Evolutionary conservation across 768 basidiomycete species (phyloP), one percentile per base, ranked within the genome.

Genomic region (Dioszegia hungarica): DNA sequence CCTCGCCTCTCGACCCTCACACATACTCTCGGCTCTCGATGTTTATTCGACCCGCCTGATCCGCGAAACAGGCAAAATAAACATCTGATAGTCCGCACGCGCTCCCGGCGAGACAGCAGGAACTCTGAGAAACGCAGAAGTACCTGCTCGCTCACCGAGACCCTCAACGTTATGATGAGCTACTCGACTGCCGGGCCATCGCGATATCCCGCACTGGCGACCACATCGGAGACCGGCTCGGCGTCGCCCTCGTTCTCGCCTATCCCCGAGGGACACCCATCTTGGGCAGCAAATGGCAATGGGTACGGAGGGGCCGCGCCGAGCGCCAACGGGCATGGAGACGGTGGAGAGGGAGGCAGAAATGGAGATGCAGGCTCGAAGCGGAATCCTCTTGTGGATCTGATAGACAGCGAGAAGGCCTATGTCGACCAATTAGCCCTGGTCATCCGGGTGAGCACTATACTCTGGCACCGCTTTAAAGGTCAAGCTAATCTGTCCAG

Each of bases 391-490:
- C 80, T 99, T 53, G 82, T 82, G 6, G 94, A 99, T 79, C 85
- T 99, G 59, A 86, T 98, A 55, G 89, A 93, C 70, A 93, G 89
- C 20, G 95, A 99, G 79, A 90, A 86, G 78, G 67, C 80, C 24
- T 99, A 94, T 78, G 92, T 97, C 12, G 91, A 94, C 39, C 82
- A 89, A 62, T 79, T 99, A 34, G 86, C 90, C 11, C 86, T 86
- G 38, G 83, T 97, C 68, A 95, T 99, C 64, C 84, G 92, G 71
- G 94, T 92, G 73, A 38, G 22, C 31, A 34, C 15, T 3, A 37
- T 38, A 24, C 19, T n/a, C n/a, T 5, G 20, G 17, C 15, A 28
- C n/a, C 22, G 5, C 20, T 15, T 27, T 15, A n/a, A n/a, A n/a
- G n/a, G n/a, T 29, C 24, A 25, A 43, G 50, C 37, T 49, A 15